Conservation (phyloP, 192 early-diverging fungal species). For the Gorgonomyces haynaldii region DNA sequence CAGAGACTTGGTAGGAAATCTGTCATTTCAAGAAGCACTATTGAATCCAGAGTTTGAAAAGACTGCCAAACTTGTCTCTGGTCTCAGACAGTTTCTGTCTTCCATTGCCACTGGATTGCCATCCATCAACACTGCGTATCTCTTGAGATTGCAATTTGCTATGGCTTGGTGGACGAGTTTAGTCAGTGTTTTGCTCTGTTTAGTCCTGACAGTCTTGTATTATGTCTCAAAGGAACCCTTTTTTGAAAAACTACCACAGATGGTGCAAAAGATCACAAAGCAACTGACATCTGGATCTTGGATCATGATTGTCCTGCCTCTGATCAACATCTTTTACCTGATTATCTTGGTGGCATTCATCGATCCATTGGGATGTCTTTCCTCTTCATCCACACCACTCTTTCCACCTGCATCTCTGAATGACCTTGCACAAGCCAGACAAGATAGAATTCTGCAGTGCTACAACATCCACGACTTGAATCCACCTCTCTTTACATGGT, state of each 20-base stretch:
- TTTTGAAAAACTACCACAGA: not conserved
- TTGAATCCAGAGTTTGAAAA: not conserved
- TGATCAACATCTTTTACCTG: slow-evolving; percentile 4
- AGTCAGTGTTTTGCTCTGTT: not conserved
- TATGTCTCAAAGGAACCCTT: not conserved
- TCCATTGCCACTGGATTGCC: not conserved
- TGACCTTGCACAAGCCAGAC: not conserved
- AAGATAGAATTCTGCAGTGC: not conserved
- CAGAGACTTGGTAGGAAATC: not conserved
- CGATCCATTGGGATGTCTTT: slow-evolving; percentile 1
- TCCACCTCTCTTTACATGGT: not conserved
- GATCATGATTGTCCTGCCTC: not conserved
- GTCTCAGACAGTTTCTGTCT: not conserved
- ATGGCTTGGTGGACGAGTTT: not conserved
- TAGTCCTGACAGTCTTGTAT: not conserved
- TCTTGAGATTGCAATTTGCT: slow-evolving; percentile 3
- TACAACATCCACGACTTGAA: not conserved
- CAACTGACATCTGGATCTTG: slow-evolving; percentile 2
- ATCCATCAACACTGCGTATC: not conserved
- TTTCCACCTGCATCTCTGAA: not conserved
- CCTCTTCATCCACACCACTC: not conserved
- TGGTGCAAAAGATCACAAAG: not conserved
- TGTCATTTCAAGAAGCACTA: not conserved
- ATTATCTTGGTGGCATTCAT: slow-evolving; percentile 1
- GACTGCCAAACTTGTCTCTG: not conserved